Conservation (phyloP, 1,284 basidiomycete genomes). For the Polyporus tsugae region DNA sequence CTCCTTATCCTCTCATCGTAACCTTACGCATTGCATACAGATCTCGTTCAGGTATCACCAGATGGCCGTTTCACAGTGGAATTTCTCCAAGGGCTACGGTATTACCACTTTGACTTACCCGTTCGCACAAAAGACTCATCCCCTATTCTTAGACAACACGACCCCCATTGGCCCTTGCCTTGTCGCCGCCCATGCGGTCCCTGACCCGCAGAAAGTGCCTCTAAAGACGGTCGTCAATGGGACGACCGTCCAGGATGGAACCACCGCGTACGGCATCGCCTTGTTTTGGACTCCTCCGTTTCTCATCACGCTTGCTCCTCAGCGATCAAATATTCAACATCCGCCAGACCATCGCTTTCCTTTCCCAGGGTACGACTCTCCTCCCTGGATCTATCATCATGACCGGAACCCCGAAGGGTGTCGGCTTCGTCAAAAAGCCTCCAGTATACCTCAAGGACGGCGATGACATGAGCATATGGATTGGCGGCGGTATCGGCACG, state of each 20-base stretch:
- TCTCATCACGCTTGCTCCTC: slow-evolving; percentile 11
- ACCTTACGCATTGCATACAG: slow-evolving; percentile 43
- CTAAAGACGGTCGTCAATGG: slow-evolving; percentile 79
- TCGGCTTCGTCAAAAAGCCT: slow-evolving; percentile 80
- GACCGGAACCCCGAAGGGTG: slow-evolving; percentile 81
- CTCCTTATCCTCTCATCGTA: neutral
- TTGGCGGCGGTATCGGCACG: slow-evolving; percentile 74
- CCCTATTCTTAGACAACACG: slow-evolving; percentile 58
- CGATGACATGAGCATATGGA: slow-evolving; percentile 74
- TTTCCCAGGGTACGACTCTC: slow-evolving; percentile 89
- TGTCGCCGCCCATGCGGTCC: slow-evolving; percentile 69
- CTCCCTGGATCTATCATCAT: slow-evolving; percentile 84
- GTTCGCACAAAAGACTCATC: slow-evolving; percentile 2
- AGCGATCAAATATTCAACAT: slow-evolving; percentile 81
- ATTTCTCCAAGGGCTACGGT: slow-evolving; percentile 86
- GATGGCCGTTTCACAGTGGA: slow-evolving; percentile 80
- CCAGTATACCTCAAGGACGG: slow-evolving; percentile 78
- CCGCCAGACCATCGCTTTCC: slow-evolving; percentile 76
- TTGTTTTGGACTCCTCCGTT: slow-evolving; percentile 30
- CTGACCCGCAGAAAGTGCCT: slow-evolving; percentile 74
- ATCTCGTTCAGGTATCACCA: slow-evolving; percentile 85
- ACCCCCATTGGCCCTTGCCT: slow-evolving; percentile 82
- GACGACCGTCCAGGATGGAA: slow-evolving; percentile 75
- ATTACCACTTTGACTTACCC: neutral
- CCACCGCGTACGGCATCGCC: slow-evolving; percentile 62